These are phyloP conservation scores for Fusarium xyrophilum DNA, from an alignment of 2,329 filamentous ascomycete genomes.

Conservation along the genomic window DNA sequence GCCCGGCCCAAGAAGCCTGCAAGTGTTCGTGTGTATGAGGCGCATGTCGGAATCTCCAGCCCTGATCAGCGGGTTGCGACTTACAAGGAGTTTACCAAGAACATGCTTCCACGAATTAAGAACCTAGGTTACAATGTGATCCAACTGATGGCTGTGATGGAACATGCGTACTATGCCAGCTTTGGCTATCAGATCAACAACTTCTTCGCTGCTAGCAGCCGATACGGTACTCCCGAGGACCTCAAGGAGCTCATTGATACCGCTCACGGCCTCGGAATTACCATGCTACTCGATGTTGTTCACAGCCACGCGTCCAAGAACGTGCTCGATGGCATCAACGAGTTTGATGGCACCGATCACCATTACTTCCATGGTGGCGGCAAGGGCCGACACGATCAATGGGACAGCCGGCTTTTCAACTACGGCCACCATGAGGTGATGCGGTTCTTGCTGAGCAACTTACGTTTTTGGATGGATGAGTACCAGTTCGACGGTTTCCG, in stretches of 20 bases:
- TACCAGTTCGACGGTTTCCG: conserved; percentile 97
- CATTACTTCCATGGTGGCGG: conserved; percentile 91
- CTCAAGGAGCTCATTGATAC: conserved; percentile 96
- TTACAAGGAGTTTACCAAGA: conserved; percentile 96
- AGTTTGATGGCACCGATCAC: conserved; percentile 94
- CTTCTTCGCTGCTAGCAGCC: conserved; percentile 96
- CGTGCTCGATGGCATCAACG: conserved; percentile 90
- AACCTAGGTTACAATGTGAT: conserved; percentile 95
- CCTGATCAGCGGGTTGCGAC: conserved; percentile 87
- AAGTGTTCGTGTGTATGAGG: conserved; percentile 94
- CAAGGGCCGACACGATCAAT: conserved; percentile 87
- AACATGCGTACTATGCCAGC: conserved; percentile 98
- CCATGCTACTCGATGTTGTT: conserved; percentile 91
- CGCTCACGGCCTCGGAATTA: conserved; percentile 88
- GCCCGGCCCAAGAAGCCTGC: conserved; percentile 79
- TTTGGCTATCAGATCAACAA: conserved; percentile 99
- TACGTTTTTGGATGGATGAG: conserved; percentile 99
- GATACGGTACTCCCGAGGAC: conserved; percentile 92
- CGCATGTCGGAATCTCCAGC: conserved; percentile 97
- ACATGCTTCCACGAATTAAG: conserved; percentile 90
- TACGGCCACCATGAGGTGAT: conserved; percentile 94
- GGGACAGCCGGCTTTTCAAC: conserved; percentile 97
- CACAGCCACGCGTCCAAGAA: conserved; percentile 99
- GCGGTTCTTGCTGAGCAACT: conserved; percentile 92
- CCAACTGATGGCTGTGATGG: conserved; percentile 98